Base-by-base conservation (phyloP, 2,329 filamentous ascomycete genomes). In the Xylaria sp. region DNA sequence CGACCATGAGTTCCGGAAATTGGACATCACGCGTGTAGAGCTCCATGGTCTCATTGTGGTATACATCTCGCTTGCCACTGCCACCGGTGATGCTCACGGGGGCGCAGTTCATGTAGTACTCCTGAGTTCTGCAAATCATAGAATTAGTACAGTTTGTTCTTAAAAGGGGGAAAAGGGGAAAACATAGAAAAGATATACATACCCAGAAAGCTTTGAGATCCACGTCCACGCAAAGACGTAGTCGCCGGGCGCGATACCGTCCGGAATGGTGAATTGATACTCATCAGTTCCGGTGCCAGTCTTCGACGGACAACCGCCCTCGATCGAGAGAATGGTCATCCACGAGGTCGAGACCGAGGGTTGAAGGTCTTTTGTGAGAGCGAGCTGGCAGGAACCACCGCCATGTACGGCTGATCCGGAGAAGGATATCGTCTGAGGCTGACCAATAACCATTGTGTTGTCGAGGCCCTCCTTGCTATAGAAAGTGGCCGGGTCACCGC, bases 31-130 rank as follows among this genome's bases (percentile, higher is more conserved):
- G 82, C 54, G 80, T 77, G 13, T 78, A 73, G 30, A 79, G 69
- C 52, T 68, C 65, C 56, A 66, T 61, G 11, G 66, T 67, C 50
- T 67, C 65, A 52, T 70, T 68, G 3, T 47, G 52, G 1, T 60
- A 64, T 0, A 51, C 4, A 1, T 54, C 54, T 39, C 68, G 67
- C 65, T 70, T 71, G 6, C 62, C 54, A 46, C 63, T 66, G 3
- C 67, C 67, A 52, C 68, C 69, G 1, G 78, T 78, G 50, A 91
- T 78, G 1, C 79, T 80, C 56, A 90, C 74, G 0, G 86, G 84
- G 1, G 84, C 85, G 65, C 89, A 91, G 76, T 90, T 89, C 86
- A 89, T 89, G 76, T 91, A 91, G 76, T 89, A 86, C 69, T 90
- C 90, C 1, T 88, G 89, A 1, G 68, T 63, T 30, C 54, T 54